Evolutionary conservation across 139 green algal genomes (phyloP).

Genomic region (Chlorella vulgaris): DNA sequence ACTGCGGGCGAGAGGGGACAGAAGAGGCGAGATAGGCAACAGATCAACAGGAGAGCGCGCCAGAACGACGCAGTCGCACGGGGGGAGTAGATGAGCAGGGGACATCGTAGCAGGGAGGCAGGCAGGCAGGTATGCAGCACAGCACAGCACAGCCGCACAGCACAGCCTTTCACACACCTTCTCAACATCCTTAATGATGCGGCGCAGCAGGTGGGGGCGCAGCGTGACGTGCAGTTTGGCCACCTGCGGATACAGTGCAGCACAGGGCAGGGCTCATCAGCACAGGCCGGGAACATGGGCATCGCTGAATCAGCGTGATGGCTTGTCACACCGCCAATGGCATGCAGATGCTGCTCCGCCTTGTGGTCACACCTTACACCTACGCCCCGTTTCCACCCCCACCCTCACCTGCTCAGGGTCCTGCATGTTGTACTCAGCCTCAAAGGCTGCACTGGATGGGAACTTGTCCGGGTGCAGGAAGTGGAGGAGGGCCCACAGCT

Average conservation of each 20-base stretch:
- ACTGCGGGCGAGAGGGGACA: slow-evolving; percentile 29
- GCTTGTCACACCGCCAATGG: too few species aligned
- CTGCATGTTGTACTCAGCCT: slow-evolving; percentile 63
- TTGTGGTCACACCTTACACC: not conserved
- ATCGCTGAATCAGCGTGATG: too few species aligned
- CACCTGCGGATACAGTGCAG: slow-evolving; percentile 48
- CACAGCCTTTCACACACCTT: not conserved
- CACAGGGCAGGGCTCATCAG: not conserved
- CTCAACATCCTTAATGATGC: slow-evolving; percentile 96
- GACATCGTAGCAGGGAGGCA: not conserved
- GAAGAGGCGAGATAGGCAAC: not conserved
- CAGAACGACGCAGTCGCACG: too few species aligned
- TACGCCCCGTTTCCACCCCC: not conserved
- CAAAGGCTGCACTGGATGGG: slow-evolving; percentile 55
- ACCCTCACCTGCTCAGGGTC: slow-evolving; percentile 44
- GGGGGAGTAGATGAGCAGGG: not conserved
- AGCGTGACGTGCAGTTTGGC: slow-evolving; percentile 80
- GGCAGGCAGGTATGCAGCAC: not conserved
- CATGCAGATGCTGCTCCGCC: not conserved
- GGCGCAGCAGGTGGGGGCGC: slow-evolving; percentile 84
- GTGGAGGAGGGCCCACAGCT: slow-evolving; percentile 92
- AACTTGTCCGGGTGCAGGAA: slow-evolving; percentile 90
- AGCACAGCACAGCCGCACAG: not conserved
- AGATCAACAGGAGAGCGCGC: too few species aligned
- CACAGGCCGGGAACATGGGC: too few species aligned